Evolutionary conservation across 2,329 filamentous ascomycete species (phyloP), one percentile per base, ranked within the genome.

Genomic region (Colletotrichum orchidophilum): DNA sequence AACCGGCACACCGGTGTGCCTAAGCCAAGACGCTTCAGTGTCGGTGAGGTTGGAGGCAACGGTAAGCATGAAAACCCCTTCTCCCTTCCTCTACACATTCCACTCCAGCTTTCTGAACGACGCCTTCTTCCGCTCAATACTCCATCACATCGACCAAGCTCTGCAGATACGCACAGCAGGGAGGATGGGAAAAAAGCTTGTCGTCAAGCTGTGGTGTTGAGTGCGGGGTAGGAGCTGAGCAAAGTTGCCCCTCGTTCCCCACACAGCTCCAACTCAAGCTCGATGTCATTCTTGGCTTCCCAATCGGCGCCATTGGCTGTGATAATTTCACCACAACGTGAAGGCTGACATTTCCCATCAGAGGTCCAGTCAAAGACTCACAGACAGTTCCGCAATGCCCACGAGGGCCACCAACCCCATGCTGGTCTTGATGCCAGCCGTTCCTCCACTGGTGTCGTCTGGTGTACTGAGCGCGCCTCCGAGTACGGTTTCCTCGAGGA

Each of bases 381-480:
- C 82, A 90, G 92, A 74, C 93, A 97, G 80, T 97, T 98, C 85
- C 93, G 95, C 77, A 90, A 91, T 79, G 94, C 94, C 74, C 95
- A 97, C 83, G 94, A 96, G 82, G 95, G 95, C 70, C 95, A 97
- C 84, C 91, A 94, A 80, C 92, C 94, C 58, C 95, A 98, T 81
- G 94, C 95, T 71, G 96, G 95, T 76, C 92, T 98, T 75, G 95
- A 98, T 78, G 93, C 94, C 65, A 93, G 91, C 72, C 91, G 95
- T 81, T 93, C 94, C 54, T 97, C 94, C 18, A 98, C 96, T 15
- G 96, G 96, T 82, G 96, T 98, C 4, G 93, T 98, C 74, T 98
- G 96, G 96, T 95, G 92, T 75, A 94, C 92, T 3, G 93, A 96
- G 83, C 92, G 94, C 76, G 95, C 95, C 65, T 90, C 91, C 80